Base-by-base conservation (phyloP, 768 basidiomycete species). In the Chalciporus chontae region DNA sequence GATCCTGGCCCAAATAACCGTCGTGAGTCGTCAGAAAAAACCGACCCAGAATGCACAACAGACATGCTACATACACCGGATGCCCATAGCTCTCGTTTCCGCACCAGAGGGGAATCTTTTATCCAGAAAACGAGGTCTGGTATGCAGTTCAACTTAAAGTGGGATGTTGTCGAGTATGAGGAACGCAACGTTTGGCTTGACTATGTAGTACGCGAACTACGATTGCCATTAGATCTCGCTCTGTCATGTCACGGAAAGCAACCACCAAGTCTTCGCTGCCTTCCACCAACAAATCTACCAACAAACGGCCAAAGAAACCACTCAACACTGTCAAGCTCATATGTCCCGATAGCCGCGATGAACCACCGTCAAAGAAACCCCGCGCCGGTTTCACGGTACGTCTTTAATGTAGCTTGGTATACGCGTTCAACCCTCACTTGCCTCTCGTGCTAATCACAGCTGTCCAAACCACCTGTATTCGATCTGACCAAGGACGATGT, bases 261-360 rank as follows among this genome's bases (percentile, higher is more conserved):
- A 29, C 43, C 17, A 27, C 51, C 13, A 50, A 49, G 14, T 18
- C 57, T 38, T 15, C 52, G n/a, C 34, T 36, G 15, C n/a, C 34
- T n/a, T 36, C 53, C 14, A 48, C 48, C 8, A 48, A 38, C 14
- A 63, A 53, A 39, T 36, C 53, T n/a, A 48, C 48, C 8, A 48
- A 38, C 14, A 63, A 53, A 39, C 54, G 38, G 24, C 9, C 43
- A 23, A 60, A 47, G 43, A 50, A 47, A 44, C 47, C 48, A 4
- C 52, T 66, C 47, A 66, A 57, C 37, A 66, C 65, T 2, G 51
- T 62, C 45, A 64, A 56, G 23, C 53, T 66, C 26, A 43, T 56
- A 13, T 39, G 19, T 43, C 29, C 18, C 36, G 53, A 54, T 27
- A 21, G 52, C 21, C 19, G 43, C 19, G 54, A 61, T 50, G 62